Percentiles rank a stretch among this genome's conserved stretches.
phyloP scores from a whole-genome alignment of 768 basidiomycete genomes.

The Pisolithus sp. region DNA sequence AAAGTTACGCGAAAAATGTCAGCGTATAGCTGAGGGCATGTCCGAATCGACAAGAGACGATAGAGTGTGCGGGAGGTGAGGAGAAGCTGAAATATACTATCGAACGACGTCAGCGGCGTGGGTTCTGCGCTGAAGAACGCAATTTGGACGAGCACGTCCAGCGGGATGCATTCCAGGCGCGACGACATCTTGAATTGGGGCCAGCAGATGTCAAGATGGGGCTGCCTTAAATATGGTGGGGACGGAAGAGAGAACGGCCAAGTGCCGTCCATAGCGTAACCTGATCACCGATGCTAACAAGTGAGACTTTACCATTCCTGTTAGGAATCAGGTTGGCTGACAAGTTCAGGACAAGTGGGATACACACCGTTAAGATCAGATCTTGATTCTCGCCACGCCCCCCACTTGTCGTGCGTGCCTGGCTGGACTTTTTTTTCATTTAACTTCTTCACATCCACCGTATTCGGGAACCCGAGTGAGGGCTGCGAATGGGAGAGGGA shows the following conservation, averaged over 20 bases:
- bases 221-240: conserved; percentile 21
- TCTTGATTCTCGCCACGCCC: conserved; percentile 28
- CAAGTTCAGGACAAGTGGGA: conserved; percentile 24
- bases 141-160: conserved; percentile 52
- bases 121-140: conserved; percentile 40
- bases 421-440: conserved; percentile 25
- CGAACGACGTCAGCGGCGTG: conserved; percentile 34
- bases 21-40: conserved; percentile 52
- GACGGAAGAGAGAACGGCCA: conserved; percentile 19
- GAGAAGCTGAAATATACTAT: conserved; percentile 37
- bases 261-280: conserved; percentile 30
- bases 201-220: conserved; percentile 1
- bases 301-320: conserved; percentile 28
- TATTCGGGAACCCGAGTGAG: conserved; percentile 15
- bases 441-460: conserved; percentile 29
- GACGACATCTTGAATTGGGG: conserved; percentile 35
- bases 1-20: conserved; percentile 47
- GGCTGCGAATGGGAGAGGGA: not conserved
- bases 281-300: conserved; percentile 27
- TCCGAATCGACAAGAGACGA: conserved; percentile 33
- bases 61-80: conserved; percentile 41
- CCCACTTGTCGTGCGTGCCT: conserved; percentile 22
- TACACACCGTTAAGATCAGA: conserved; percentile 28
- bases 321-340: conserved; percentile 30
- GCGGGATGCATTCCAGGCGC: conserved; percentile 43